Percentiles rank a stretch among this genome's conserved stretches.
These are phyloP conservation scores for Hypoxylon cercidicola DNA, from an alignment of 495 filamentous ascomycete genomes.

Conservation along the genomic window DNA sequence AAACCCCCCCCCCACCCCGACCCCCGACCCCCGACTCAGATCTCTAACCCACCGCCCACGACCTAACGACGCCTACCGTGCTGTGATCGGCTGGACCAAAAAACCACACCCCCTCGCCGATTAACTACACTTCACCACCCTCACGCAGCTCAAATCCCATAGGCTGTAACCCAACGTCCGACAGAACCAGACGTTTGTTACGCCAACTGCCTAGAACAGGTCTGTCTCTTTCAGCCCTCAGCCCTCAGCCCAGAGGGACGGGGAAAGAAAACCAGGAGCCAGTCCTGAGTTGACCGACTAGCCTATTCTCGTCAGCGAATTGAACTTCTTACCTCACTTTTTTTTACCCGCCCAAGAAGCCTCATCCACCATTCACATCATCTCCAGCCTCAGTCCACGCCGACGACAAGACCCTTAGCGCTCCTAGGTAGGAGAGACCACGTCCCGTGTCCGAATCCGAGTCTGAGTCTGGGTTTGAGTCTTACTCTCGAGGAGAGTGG, in stretches of 20 bases:
- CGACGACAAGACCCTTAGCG: constrained; percentile 27
- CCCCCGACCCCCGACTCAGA: constrained; percentile 28
- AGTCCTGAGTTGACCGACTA: constrained; percentile 29
- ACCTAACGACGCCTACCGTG: too few species aligned
- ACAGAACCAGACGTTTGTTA: constrained; percentile 16
- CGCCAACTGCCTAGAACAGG: constrained; percentile 7
- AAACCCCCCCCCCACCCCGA: constrained; percentile 1
- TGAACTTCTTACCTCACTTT: constrained; percentile 38
- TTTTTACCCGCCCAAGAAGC: constrained; percentile 40
- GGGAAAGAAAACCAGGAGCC: constrained; percentile 2
- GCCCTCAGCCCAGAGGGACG: constrained; percentile 24
- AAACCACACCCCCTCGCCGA: constrained; percentile 25
- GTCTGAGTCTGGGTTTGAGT: neutral
- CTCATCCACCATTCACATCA: constrained; percentile 40
- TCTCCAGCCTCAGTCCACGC: constrained; percentile 29
- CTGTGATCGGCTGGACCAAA: constrained; percentile 11
- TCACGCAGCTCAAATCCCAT: constrained; percentile 33
- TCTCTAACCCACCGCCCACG: constrained; percentile 11
- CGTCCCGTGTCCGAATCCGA: neutral
- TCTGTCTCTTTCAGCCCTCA: constrained; percentile 34
- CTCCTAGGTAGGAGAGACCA: constrained; percentile 26
- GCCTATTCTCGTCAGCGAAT: constrained; percentile 41
- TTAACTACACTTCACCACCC: constrained; percentile 30
- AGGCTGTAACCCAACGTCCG: constrained; percentile 34
- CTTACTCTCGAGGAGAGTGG: constrained; percentile 15